phyloP scores from a whole-genome alignment of 2,329 filamentous ascomycete genomes.

The Penicillium griseofulvum region DNA sequence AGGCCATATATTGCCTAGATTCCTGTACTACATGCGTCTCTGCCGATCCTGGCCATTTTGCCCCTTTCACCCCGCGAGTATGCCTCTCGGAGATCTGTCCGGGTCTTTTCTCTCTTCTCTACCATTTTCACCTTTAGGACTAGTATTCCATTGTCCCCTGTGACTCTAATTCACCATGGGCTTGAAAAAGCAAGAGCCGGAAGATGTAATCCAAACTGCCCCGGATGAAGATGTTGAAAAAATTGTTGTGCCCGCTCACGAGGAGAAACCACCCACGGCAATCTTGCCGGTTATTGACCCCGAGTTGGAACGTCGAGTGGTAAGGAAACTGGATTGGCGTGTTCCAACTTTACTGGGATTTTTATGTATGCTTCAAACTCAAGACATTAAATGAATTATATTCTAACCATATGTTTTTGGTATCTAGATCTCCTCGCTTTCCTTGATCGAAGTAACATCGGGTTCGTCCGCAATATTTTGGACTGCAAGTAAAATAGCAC shows the following conservation, averaged over 20 bases:
- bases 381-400: not conserved
- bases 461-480: constrained; percentile 28
- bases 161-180: constrained; percentile 14
- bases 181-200: constrained; percentile 18
- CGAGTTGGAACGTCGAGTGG: constrained; percentile 33
- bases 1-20: not conserved
- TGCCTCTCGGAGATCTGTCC: not conserved
- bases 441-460: constrained; percentile 53
- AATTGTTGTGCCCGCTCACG: constrained; percentile 16
- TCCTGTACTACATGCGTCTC: not conserved
- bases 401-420: not conserved
- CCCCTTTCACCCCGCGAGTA: constrained; percentile 4
- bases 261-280: constrained; percentile 22
- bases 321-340: constrained; percentile 38
- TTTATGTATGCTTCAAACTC: constrained; percentile 35
- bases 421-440: constrained; percentile 47
- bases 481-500: not conserved
- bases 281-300: constrained; percentile 30
- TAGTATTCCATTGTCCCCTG: not conserved
- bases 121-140: not conserved
- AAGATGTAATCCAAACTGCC: constrained; percentile 24
- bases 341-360: constrained; percentile 38
- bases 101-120: not conserved
- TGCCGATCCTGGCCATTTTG: not conserved
- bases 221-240: constrained; percentile 30